phyloP scores from a whole-genome alignment of 108 stramenopile genomes.

The Chaetoceros muelleri region DNA sequence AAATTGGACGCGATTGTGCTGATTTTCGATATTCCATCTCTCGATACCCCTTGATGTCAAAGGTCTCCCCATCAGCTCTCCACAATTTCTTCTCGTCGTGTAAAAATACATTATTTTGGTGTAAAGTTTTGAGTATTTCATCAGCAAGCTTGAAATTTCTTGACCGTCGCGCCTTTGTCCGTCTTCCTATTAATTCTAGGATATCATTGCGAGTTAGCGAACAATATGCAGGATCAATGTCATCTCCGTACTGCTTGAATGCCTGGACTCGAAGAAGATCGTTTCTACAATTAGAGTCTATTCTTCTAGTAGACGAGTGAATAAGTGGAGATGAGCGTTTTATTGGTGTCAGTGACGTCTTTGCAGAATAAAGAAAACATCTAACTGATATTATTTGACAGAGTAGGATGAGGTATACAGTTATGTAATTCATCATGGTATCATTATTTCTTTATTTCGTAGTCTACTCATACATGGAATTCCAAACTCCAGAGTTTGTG shows the following conservation, averaged over 20 bases:
- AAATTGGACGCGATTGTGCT: conserved; percentile 13
- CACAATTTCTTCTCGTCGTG: conserved; percentile 27
- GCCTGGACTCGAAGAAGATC: too few relatives aligned
- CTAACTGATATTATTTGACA: too few relatives aligned
- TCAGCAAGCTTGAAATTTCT: conserved; percentile 26
- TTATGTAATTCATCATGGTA: too few relatives aligned
- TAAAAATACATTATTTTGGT: conserved; percentile 11
- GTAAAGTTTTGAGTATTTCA: conserved; percentile 16
- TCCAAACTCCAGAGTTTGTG: too few relatives aligned
- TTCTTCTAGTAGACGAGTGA: too few relatives aligned
- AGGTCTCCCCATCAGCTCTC: conserved; percentile 32
- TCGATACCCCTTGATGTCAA: conserved; percentile 1
- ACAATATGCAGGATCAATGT: background rate
- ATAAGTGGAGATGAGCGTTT: too few relatives aligned
- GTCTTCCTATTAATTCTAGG: background rate
- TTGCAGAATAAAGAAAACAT: too few relatives aligned
- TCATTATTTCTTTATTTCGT: too few relatives aligned
- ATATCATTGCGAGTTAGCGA: background rate
- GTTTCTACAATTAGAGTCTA: too few relatives aligned
- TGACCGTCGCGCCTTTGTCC: background rate
- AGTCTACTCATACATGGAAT: too few relatives aligned
- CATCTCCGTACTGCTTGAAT: background rate
- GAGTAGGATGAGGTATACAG: too few relatives aligned
- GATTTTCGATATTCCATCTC: background rate
- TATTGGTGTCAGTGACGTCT: too few relatives aligned